Evolutionary conservation across 805 yeast genomes (phyloP).

Genomic region (Wickerhamiella brachini): DNA sequence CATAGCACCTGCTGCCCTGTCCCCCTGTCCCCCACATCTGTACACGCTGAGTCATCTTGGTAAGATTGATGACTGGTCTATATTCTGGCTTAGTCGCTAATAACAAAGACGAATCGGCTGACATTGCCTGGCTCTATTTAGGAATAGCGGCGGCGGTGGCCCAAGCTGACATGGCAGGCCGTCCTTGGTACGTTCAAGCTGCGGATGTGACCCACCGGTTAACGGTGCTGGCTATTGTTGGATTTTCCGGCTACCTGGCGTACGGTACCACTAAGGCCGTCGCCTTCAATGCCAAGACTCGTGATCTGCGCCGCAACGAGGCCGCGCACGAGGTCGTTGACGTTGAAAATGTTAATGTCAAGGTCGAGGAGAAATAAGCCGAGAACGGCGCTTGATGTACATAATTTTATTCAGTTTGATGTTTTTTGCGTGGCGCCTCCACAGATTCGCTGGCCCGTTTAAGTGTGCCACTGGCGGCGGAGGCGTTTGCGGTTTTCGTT

Average conservation of each 20-base stretch:
- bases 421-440: background rate
- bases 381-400: background rate
- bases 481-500: background rate
- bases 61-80: too few species aligned
- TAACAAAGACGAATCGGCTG: too few species aligned
- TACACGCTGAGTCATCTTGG: too few species aligned
- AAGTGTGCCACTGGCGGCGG: background rate
- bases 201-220: slow-evolving; percentile 62
- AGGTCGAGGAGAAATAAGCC: background rate
- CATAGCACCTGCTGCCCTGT: too few species aligned
- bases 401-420: background rate
- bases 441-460: background rate
- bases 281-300: background rate
- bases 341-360: background rate
- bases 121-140: too few species aligned
- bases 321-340: background rate
- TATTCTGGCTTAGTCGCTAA: too few species aligned
- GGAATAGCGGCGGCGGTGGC: too few species aligned
- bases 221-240: slow-evolving; percentile 53
- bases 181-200: slow-evolving; percentile 64
- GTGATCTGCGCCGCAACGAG: background rate
- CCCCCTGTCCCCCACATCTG: too few species aligned
- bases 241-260: slow-evolving; percentile 29
- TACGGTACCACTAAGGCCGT: slow-evolving; percentile 27
- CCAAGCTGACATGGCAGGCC: slow-evolving; percentile 16